A percentile compares a stretch with the other conserved stretches of the same genome.
Evolutionary conservation across 805 yeast genomes (phyloP).

Genomic region (Zygoascus bituminiphila): DNA sequence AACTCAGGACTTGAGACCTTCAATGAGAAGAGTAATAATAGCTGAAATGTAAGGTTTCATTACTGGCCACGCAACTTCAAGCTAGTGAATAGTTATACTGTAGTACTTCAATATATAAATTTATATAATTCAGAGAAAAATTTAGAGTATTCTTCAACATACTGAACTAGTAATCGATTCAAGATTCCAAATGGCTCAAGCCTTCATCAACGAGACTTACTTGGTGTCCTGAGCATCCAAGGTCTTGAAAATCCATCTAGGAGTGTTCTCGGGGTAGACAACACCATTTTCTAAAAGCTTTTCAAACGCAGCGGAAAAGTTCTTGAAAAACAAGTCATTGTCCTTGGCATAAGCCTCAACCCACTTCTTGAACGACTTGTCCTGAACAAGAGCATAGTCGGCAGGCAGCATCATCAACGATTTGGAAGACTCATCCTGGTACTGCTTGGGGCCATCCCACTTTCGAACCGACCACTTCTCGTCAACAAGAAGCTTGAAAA

Average conservation of each 20-base stretch:
- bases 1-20: too few species aligned
- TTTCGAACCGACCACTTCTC: constrained; percentile 48
- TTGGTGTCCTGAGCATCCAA: constrained; percentile 8
- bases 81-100: too few species aligned
- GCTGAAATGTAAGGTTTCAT: too few species aligned
- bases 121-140: too few species aligned
- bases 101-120: too few species aligned
- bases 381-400: constrained; percentile 55
- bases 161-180: too few species aligned
- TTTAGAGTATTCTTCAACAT: too few species aligned
- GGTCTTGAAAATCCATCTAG: constrained; percentile 20
- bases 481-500: constrained; percentile 46
- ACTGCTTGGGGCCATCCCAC: constrained; percentile 58
- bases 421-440: constrained; percentile 46
- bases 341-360: constrained; percentile 56
- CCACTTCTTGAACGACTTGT: constrained; percentile 47
- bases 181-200: too few species aligned
- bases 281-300: constrained; percentile 66
- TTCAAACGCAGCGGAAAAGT: constrained; percentile 55
- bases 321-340: constrained; percentile 46
- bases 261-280: constrained; percentile 34
- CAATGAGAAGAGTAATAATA: too few species aligned
- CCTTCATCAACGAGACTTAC: not conserved
- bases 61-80: too few species aligned
- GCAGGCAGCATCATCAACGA: constrained; percentile 73